Percentiles rank a stretch among this genome's conserved stretches.
phyloP scores from a whole-genome alignment of 1,284 basidiomycete genomes.

The Cryptococcus sp. region DNA sequence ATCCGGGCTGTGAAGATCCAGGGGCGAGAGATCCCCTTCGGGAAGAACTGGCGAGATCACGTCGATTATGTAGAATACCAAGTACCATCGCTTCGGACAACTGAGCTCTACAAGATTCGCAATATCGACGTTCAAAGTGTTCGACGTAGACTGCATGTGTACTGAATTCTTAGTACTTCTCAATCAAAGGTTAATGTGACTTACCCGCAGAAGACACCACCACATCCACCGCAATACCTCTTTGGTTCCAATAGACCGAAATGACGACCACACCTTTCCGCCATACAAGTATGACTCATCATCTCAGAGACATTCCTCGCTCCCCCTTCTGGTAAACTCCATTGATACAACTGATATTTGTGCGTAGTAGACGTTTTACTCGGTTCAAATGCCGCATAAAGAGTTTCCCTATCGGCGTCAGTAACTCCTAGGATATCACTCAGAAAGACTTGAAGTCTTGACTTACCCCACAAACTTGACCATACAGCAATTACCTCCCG shows the following conservation, averaged over 20 bases:
- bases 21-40: conserved; percentile 9
- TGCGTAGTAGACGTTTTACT: conserved; percentile 3
- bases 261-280: conserved; percentile 27
- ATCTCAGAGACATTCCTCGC: conserved; percentile 40
- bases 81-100: conserved; percentile 27
- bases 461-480: conserved; percentile 44
- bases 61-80: conserved; percentile 18
- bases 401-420: conserved; percentile 31
- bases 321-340: conserved; percentile 43
- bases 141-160: conserved; percentile 43
- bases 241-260: conserved; percentile 46
- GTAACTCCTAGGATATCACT: not conserved
- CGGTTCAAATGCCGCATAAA: conserved; percentile 41
- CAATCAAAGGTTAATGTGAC: conserved; percentile 1
- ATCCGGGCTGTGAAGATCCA: not conserved
- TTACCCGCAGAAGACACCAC: conserved; percentile 43
- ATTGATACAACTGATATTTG: conserved; percentile 41
- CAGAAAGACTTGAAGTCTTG: not conserved
- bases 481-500: conserved; percentile 28
- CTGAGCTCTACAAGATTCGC: conserved; percentile 35
- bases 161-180: conserved; percentile 5
- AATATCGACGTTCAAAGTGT: conserved; percentile 37
- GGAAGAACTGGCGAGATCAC: conserved; percentile 10
- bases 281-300: conserved; percentile 35
- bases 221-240: conserved; percentile 45